Evolutionary conservation across 2,329 filamentous ascomycete species (phyloP), one percentile per base, ranked within the genome.

Genomic region (Penicillium brasilianum): DNA sequence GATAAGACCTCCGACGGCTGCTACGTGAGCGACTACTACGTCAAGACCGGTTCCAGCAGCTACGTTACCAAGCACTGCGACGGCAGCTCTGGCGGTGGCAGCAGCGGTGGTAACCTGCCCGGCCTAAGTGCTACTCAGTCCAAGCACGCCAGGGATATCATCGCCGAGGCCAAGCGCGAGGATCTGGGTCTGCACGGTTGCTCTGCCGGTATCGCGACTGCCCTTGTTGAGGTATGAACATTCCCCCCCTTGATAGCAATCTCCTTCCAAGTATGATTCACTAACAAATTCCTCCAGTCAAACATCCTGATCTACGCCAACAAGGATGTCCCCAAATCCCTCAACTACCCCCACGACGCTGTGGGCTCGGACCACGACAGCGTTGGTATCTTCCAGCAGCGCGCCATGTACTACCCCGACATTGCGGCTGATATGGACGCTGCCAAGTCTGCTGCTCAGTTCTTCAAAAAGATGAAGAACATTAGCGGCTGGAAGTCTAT

Each of bases 311-410:
- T 68, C 9, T 68, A 68, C n/a, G 66, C 66, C 49, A 67, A 68
- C 44, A 59, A 48, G 25, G 61, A 55, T 6, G 67, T 69, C 18
- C 64, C 67, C 8, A 56, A 37, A 5, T 70, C 68, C 14, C 57
- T 69, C 25, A 68, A 69, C 3, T 69, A 68, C 52, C 57, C 50
- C 2, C 58, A 70, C 36, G 68, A 70, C 28, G 41, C 34, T 16
- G 61, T 70, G 9, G 66, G 66, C 51, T 57, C 55, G n/a, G 68
- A 70, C 44, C 55, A 69, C 39, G 65, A 70, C 49, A 68, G 66
- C 54, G 62, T 70, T 1, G 68, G 68, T 16, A 70, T 70, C 57
- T 70, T 70, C 65, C 66, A 69, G 59, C 68, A 70, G 20, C 68
- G 68, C 28, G 68, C 59, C 13, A 39, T 55, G 10, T 67, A 60